Conservation (phyloP, 2,329 filamentous ascomycete genomes). For the Penicillium sclerotiorum region DNA sequence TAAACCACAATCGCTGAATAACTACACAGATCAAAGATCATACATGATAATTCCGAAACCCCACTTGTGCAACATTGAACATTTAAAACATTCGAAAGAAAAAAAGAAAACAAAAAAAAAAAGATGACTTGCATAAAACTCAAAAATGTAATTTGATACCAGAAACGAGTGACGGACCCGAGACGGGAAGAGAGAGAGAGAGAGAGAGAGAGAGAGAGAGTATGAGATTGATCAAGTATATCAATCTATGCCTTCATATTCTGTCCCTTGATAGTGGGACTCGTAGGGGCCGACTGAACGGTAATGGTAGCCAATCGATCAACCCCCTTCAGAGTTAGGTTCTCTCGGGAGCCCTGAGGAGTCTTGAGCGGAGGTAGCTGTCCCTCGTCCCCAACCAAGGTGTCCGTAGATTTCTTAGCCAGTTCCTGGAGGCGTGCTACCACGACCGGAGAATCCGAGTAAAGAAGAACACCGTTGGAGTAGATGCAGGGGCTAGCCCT, state of each 20-base stretch:
- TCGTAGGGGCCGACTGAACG: slow-evolving; percentile 23
- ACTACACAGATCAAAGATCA: neutral
- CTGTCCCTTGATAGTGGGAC: slow-evolving; percentile 17
- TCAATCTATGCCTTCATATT: slow-evolving; percentile 6
- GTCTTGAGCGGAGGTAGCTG: slow-evolving; percentile 14
- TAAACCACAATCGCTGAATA: neutral
- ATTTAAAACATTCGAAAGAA: neutral
- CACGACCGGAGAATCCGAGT: slow-evolving; percentile 51
- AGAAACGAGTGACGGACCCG: neutral
- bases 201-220: neutral
- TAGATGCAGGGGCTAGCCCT: slow-evolving; percentile 50
- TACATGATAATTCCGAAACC: too few relatives aligned
- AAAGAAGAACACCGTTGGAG: slow-evolving; percentile 53
- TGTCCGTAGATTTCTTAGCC: slow-evolving; percentile 31
- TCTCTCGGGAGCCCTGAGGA: slow-evolving; percentile 9
- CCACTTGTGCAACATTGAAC: neutral
- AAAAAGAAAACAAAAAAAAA: neutral
- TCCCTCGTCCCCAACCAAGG: slow-evolving; percentile 11
- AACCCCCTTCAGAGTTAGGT: slow-evolving; percentile 3
- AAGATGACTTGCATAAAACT: neutral
- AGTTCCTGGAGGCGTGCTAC: slow-evolving; percentile 45
- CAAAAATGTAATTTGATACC: neutral
- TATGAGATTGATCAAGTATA: neutral
- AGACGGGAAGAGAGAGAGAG: neutral
- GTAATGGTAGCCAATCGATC: slow-evolving; percentile 9